Percentiles rank a stretch among this genome's conserved stretches.
Evolutionary conservation across 345 rosid genomes (phyloP).

Genomic region (Pistacia atlantica): DNA sequence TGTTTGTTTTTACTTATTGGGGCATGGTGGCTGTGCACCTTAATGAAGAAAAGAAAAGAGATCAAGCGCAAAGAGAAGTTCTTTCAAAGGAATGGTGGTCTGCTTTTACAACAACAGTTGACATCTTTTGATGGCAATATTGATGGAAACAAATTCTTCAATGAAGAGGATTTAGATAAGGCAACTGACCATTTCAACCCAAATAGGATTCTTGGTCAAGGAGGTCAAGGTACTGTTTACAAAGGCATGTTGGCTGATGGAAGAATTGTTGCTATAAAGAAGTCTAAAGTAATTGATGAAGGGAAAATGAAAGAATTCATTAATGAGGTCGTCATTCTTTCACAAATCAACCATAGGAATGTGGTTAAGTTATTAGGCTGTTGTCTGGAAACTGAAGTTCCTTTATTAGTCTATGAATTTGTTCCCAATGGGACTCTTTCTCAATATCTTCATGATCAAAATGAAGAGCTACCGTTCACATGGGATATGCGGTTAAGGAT

Average conservation of each 20-base stretch:
- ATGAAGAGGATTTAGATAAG: conserved; percentile 3
- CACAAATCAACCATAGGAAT: conserved; percentile 8
- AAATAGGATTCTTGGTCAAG: conserved; percentile 13
- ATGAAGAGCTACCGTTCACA: neutral
- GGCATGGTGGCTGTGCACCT: neutral
- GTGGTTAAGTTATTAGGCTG: conserved; percentile 18
- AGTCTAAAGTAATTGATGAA: conserved; percentile 7
- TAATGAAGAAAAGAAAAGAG: neutral
- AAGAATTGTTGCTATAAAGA: conserved; percentile 19
- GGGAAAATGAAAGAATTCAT: conserved; percentile 16
- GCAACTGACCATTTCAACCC: conserved; percentile 16
- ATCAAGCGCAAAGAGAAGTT: neutral
- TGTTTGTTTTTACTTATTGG: neutral
- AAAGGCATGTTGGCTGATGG: conserved; percentile 12
- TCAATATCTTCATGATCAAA: neutral
- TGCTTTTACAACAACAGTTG: conserved; percentile 6
- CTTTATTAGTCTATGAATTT: neutral
- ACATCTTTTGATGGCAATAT: neutral
- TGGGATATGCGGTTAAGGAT: neutral
- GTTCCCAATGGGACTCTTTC: conserved; percentile 11
- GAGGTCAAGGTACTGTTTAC: conserved; percentile 17
- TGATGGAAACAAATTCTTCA: conserved; percentile 8
- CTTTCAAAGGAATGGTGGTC: neutral
- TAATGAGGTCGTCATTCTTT: conserved; percentile 15
- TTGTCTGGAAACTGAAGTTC: conserved; percentile 3